Evolutionary conservation across 306 rosid genomes (phyloP), one percentile per base, ranked within the genome.

Genomic region (Elaeagnus macrophylla): DNA sequence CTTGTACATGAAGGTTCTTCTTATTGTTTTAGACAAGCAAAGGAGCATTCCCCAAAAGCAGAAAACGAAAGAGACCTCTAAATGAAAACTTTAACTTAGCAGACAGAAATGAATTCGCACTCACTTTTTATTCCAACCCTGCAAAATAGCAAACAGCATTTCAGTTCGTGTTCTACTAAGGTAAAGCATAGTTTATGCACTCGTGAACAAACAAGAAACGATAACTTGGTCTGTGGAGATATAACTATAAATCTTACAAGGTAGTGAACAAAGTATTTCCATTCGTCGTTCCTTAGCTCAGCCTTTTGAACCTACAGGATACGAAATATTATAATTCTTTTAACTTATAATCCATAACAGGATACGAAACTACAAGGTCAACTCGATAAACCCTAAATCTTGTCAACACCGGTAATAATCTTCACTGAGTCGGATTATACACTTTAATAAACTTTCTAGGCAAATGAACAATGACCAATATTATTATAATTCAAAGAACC

Each of bases 61-160:
- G n/a, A n/a, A n/a, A n/a, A n/a, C n/a, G n/a, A n/a, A n/a, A n/a
- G n/a, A n/a, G n/a, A n/a, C n/a, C n/a, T n/a, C n/a, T 54, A 50
- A 25, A 56, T 25, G 32, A 58, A 56, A 59, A 75, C 44, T 7
- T 50, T 48, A 77, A 45, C 35, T 5, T 19, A 55, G 49, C 1
- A 11, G 1, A 11, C 20, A 12, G 47, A 43, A 53, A 8, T 18
- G 60, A 57, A 60, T 53, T 68, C 59, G 75, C n/a, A 70, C 95
- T 91, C 69, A 91, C 99, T 84, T 93, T 79, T 93, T 93, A 68
- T 82, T 93, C 99, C 99, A 93, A 51, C 99, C 99, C 99, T 93
- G 99, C 85, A 82, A 80, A 79, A 78, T 38, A 75, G 38, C 39
- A 79, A 75, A 47, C 57, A 19, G 17, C 38, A 52, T 48, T 39